Evolutionary conservation across 2,329 filamentous ascomycete species (phyloP).

Genomic region (Endocalyx cinctus): DNA sequence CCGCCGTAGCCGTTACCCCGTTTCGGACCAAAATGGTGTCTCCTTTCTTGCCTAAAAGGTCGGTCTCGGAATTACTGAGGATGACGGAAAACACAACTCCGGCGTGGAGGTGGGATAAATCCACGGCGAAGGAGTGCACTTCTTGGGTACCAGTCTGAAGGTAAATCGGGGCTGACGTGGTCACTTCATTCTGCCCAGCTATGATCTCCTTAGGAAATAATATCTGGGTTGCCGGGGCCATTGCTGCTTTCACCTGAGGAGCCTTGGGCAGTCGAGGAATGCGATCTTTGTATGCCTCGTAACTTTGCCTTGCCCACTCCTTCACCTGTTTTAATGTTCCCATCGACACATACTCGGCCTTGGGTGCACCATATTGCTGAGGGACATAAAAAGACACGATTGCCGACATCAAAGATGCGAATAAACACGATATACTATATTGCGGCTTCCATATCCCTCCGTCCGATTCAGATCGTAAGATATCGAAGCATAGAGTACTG

Average conservation of each 20-base stretch:
- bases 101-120: slow-evolving; percentile 6
- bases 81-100: slow-evolving; percentile 7
- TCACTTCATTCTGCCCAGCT: neutral
- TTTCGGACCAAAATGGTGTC: slow-evolving; percentile 8
- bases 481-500: slow-evolving; percentile 8
- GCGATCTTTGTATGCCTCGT: slow-evolving; percentile 4
- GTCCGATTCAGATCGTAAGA: slow-evolving; percentile 2
- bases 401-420: slow-evolving; percentile 9
- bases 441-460: slow-evolving; percentile 5
- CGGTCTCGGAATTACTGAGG: slow-evolving; percentile 4
- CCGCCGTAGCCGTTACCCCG: slow-evolving; percentile 10
- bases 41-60: slow-evolving; percentile 4
- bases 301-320: neutral
- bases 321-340: slow-evolving; percentile 1
- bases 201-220: slow-evolving; percentile 4
- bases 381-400: slow-evolving; percentile 10
- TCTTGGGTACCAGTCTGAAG: slow-evolving; percentile 1
- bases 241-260: slow-evolving; percentile 5
- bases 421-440: slow-evolving; percentile 6
- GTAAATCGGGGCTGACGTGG: slow-evolving; percentile 5
- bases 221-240: slow-evolving; percentile 4
- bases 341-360: slow-evolving; percentile 9
- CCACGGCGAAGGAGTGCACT: slow-evolving; percentile 6
- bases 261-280: slow-evolving; percentile 1
- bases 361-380: slow-evolving; percentile 1